Evolutionary conservation across 2,329 filamentous ascomycete species (phyloP), one percentile per base, ranked within the genome.

Genomic region (Ilyonectria robusta): DNA sequence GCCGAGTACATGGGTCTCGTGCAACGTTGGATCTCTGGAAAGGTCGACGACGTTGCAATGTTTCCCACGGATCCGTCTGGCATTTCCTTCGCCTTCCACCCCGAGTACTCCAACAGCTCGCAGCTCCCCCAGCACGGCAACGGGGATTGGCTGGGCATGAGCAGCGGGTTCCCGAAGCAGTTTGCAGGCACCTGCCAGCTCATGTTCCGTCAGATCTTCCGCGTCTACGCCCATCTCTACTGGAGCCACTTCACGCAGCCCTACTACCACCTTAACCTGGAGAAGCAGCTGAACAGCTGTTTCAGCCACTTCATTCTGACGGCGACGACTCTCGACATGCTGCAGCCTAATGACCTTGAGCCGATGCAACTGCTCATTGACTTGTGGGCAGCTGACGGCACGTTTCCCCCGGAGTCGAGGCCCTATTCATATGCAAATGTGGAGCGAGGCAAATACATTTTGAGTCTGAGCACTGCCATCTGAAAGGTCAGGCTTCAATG

Each of bases 171-270:
- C 81, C 95, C 95, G 2, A 89, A 92, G 71, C 92, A 93, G 70
- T 98, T 98, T 81, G 87, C 94, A 73, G 89, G 91, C 69, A 94
- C 97, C 72, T 95, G 95, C 85, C 94, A 96, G 84, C 91, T 91
- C 69, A 95, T 97, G 76, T 94, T 98, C 84, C 92, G 95, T 74
- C 95, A 97, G 82, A 97, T 98, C 92, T 98, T 98, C 86, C 93
- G 95, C 66, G 95, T 97, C 74, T 98, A 98, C 78, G 92, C 95
- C 51, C 95, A 98, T 82, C 90, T 98, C 66, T 98, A 98, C 85
- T 97, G 97, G 88, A 93, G 94, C 60, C 95, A 98, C 81, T 98
- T 93, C 81, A 84, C 91, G 69, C 92, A 94, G 70, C 92, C 92
- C 8, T 94, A 94, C 82, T 94, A 94, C 82, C 91, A 94, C 80